Conservation (phyloP, 192 early-diverging fungal genomes). For the Rhizophlyctis rosea region DNA sequence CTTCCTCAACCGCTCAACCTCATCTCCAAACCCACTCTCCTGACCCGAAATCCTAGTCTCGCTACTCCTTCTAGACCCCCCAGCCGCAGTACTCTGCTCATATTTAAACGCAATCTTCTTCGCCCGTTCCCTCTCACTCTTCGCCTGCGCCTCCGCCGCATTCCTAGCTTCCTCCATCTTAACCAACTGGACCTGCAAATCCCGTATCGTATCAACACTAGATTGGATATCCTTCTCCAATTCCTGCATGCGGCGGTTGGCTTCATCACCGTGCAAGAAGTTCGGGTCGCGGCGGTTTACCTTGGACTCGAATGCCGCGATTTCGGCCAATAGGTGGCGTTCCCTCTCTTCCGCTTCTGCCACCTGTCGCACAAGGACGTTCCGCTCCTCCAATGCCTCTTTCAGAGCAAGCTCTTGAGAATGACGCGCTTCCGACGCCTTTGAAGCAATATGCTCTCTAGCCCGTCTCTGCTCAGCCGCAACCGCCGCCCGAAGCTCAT, state of each 20-base stretch:
- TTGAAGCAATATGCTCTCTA: not conserved
- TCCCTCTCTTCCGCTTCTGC: not conserved
- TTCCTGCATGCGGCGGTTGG: slow-evolving; percentile 23
- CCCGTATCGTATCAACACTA: slow-evolving; percentile 20
- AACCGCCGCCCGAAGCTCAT: not conserved
- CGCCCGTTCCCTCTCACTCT: slow-evolving; percentile 27
- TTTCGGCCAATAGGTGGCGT: not conserved
- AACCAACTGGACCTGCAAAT: slow-evolving; percentile 17
- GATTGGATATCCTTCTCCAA: slow-evolving; percentile 32
- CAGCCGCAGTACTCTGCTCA: slow-evolving; percentile 21
- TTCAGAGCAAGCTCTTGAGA: not conserved
- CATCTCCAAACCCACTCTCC: not conserved
- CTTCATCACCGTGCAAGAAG: slow-evolving; percentile 16
- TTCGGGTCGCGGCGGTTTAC: slow-evolving; percentile 3
- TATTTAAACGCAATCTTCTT: slow-evolving; percentile 19
- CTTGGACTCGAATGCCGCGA: not conserved
- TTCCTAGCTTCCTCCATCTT: slow-evolving; percentile 12
- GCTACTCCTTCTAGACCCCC: not conserved
- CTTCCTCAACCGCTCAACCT: slow-evolving; percentile 15
- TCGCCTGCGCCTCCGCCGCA: slow-evolving; percentile 22
- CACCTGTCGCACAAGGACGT: not conserved
- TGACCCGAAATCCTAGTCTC: not conserved
- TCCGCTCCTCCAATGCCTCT: not conserved
- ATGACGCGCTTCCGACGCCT: not conserved
- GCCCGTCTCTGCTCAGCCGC: not conserved